Evolutionary conservation across 2,329 filamentous ascomycete species (phyloP).

Genomic region (Chaetomium globosum): DNA sequence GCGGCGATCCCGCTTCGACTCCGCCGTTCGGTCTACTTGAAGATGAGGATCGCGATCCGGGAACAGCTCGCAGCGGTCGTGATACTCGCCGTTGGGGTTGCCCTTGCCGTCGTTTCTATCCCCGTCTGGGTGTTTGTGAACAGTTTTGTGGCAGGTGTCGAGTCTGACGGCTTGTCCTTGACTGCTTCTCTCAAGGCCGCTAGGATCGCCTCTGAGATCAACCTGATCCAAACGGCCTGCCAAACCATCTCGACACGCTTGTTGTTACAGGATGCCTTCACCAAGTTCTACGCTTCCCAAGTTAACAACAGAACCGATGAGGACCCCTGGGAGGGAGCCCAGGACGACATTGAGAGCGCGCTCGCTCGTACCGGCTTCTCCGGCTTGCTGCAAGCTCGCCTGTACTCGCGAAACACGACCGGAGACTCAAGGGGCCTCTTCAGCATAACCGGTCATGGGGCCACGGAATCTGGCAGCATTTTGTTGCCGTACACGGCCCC

Average conservation of each 20-base stretch:
- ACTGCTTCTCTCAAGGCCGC: constrained; percentile 86
- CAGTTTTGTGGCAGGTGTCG: constrained; percentile 55
- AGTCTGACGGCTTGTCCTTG: constrained; percentile 67
- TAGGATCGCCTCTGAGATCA: constrained; percentile 75
- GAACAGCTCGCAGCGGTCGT: constrained; percentile 84
- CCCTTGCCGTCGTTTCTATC: constrained; percentile 76
- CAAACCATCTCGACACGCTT: constrained; percentile 70
- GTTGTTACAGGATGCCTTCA: constrained; percentile 58
- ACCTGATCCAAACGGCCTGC: constrained; percentile 75
- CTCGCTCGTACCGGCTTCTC: constrained; percentile 62
- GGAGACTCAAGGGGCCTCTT: constrained; percentile 61
- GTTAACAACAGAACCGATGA: constrained; percentile 57
- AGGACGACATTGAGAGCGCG: constrained; percentile 69
- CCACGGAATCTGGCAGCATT: constrained; percentile 52
- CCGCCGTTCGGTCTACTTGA: constrained; percentile 31
- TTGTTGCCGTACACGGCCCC: constrained; percentile 62
- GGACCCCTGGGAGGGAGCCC: constrained; percentile 58
- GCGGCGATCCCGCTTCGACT: constrained; percentile 21
- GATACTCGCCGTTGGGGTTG: constrained; percentile 71
- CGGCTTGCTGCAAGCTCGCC: constrained; percentile 68
- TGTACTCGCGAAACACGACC: constrained; percentile 70
- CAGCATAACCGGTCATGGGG: constrained; percentile 61
- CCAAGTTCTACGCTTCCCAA: constrained; percentile 54
- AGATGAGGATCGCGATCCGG: constrained; percentile 83
- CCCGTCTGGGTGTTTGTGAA: constrained; percentile 69